These are phyloP conservation scores for Mariannaea sp. DNA, from an alignment of 2,329 filamentous ascomycete species.

Conservation along the genomic window DNA sequence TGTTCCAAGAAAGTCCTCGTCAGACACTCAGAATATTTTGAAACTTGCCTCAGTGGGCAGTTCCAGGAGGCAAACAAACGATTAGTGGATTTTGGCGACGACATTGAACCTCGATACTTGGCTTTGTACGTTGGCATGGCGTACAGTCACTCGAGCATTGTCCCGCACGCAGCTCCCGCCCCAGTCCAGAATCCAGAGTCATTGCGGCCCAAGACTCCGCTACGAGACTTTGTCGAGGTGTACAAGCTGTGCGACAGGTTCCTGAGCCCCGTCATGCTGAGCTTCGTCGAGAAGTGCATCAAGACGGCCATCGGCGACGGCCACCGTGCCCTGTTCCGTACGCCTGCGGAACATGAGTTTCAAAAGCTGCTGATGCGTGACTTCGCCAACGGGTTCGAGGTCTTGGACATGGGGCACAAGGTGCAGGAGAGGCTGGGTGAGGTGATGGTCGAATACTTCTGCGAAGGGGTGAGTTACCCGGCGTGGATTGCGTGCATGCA, in stretches of 20 bases:
- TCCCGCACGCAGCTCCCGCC: constrained; percentile 36
- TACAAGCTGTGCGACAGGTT: constrained; percentile 46
- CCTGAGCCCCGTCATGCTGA: constrained; percentile 38
- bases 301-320: constrained; percentile 39
- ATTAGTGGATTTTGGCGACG: constrained; percentile 37
- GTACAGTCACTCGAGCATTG: constrained; percentile 43
- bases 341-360: constrained; percentile 31
- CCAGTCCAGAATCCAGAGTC: constrained; percentile 36
- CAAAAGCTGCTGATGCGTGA: constrained; percentile 40
- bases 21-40: constrained; percentile 44
- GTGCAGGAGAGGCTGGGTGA: constrained; percentile 32
- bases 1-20: constrained; percentile 40
- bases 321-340: constrained; percentile 42
- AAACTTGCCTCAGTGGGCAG: constrained; percentile 34
- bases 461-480: constrained; percentile 38
- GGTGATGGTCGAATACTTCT: constrained; percentile 41
- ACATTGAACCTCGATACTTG: constrained; percentile 42
- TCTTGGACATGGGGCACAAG: constrained; percentile 32
- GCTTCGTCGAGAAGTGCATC: constrained; percentile 40
- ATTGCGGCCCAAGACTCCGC: constrained; percentile 32
- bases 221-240: constrained; percentile 43
- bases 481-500: constrained; percentile 36
- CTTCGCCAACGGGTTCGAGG: constrained; percentile 45
- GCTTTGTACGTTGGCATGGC: constrained; percentile 44
- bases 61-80: constrained; percentile 39